Percentiles rank a stretch among this genome's conserved stretches.
phyloP scores from a whole-genome alignment of 805 yeast genomes.

The Diddensiella santjacobensis region DNA sequence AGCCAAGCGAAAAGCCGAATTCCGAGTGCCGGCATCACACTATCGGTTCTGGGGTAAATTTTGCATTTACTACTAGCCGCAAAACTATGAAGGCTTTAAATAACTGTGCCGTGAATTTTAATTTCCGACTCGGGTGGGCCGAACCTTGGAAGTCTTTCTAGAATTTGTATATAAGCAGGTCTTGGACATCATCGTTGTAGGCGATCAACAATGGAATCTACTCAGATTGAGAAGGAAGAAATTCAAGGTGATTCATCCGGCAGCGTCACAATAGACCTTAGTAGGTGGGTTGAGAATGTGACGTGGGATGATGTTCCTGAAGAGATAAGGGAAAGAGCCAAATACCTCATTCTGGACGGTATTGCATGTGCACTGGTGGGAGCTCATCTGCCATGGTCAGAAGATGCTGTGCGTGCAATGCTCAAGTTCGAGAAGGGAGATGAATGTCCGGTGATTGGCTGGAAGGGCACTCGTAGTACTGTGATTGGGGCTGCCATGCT shows the following conservation, averaged over 20 bases:
- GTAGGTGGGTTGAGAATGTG: conserved; percentile 9
- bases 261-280: conserved; percentile 4
- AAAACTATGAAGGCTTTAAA: too few relatives aligned
- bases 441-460: conserved; percentile 10
- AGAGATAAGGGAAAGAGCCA: conserved; percentile 9
- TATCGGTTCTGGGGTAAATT: too few relatives aligned
- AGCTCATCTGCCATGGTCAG: conserved; percentile 16
- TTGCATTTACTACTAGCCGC: too few relatives aligned
- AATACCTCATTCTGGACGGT: conserved; percentile 11
- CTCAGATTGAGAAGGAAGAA: too few relatives aligned
- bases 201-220: too few relatives aligned
- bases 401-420: conserved; percentile 13
- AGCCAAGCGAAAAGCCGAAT: too few relatives aligned
- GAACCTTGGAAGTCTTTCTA: too few relatives aligned
- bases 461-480: conserved; percentile 7
- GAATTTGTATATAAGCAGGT: too few relatives aligned
- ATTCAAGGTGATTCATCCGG: background rate
- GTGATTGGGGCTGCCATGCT: conserved; percentile 8
- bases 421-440: conserved; percentile 7
- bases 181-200: too few relatives aligned
- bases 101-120: too few relatives aligned
- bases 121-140: too few relatives aligned
- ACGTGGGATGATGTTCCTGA: conserved; percentile 14
- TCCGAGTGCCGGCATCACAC: too few relatives aligned
- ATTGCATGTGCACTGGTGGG: conserved; percentile 14